Conservation (phyloP, 139 green algal genomes). For the Chlamydomonas sphaeroides region DNA sequence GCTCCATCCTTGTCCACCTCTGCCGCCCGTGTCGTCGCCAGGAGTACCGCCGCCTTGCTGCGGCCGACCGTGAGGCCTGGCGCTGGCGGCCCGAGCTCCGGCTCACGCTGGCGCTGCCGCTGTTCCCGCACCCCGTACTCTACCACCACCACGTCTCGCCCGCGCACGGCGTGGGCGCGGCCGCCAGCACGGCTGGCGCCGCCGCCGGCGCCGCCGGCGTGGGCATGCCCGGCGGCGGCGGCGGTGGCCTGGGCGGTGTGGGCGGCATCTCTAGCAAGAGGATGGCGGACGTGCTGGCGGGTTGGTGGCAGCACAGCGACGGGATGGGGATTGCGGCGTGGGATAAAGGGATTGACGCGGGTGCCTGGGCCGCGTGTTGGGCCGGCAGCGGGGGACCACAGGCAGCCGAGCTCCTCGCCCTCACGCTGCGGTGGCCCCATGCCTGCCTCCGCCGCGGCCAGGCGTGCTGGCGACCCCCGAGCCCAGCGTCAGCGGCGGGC, state of each 20-base stretch:
- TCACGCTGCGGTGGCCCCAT: no score
- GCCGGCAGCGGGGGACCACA: no score
- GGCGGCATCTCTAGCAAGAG: no score
- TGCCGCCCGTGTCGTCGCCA: no score
- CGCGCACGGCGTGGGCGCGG: constrained; percentile 9
- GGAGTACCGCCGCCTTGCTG: neutral
- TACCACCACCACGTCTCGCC: constrained; percentile 67
- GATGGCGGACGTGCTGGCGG: no score
- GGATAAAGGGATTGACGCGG: no score
- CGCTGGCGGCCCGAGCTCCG: constrained; percentile 44
- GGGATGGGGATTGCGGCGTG: no score
- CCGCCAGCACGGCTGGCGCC: neutral
- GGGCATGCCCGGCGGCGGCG: neutral
- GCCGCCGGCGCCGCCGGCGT: neutral
- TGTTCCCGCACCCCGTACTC: constrained; percentile 88
- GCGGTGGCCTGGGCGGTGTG: no score
- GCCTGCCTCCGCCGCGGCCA: neutral
- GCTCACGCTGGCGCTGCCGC: constrained; percentile 81
- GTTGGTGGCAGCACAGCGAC: no score
- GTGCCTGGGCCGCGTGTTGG: no score
- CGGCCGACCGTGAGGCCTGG: constrained; percentile 4
- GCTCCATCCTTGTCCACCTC: no score
- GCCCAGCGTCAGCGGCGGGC: constrained; percentile 6
- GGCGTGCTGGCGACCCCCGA: constrained; percentile 11
- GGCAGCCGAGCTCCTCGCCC: no score